These are phyloP conservation scores for Handroanthus guayacan DNA, from an alignment of 257 asterid species.

Conservation along the genomic window DNA sequence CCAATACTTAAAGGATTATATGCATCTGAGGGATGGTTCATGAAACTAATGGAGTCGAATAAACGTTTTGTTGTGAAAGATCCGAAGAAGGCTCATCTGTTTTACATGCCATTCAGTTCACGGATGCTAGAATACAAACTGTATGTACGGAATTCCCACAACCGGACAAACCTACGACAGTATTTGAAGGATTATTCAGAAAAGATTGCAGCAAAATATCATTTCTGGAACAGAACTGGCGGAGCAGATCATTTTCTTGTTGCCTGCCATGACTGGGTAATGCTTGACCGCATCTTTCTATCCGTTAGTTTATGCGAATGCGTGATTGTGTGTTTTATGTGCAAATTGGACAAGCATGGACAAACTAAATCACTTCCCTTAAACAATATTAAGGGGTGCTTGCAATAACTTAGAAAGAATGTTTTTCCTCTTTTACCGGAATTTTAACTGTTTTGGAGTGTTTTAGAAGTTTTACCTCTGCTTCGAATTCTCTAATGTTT, in stretches of 20 bases:
- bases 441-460: too few species aligned
- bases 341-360: not conserved
- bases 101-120: conserved; percentile 92
- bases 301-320: not conserved
- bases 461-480: too few species aligned
- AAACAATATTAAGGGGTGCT: not conserved
- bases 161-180: conserved; percentile 72
- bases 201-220: conserved; percentile 77
- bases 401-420: too few species aligned
- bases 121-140: conserved; percentile 67
- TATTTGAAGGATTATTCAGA: conserved; percentile 78
- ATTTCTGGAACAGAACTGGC: conserved; percentile 90
- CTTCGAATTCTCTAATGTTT: too few species aligned
- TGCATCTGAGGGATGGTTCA: conserved; percentile 98
- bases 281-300: conserved; percentile 11
- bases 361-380: not conserved
- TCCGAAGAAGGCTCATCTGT: conserved; percentile 82
- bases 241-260: conserved; percentile 96
- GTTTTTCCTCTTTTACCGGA: too few species aligned
- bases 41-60: conserved; percentile 90
- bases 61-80: conserved; percentile 72
- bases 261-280: conserved; percentile 98
- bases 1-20: conserved; percentile 81
- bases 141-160: conserved; percentile 78
- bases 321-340: not conserved